phyloP scores from a whole-genome alignment of 805 yeast species.

The Torulaspora maleeae region DNA sequence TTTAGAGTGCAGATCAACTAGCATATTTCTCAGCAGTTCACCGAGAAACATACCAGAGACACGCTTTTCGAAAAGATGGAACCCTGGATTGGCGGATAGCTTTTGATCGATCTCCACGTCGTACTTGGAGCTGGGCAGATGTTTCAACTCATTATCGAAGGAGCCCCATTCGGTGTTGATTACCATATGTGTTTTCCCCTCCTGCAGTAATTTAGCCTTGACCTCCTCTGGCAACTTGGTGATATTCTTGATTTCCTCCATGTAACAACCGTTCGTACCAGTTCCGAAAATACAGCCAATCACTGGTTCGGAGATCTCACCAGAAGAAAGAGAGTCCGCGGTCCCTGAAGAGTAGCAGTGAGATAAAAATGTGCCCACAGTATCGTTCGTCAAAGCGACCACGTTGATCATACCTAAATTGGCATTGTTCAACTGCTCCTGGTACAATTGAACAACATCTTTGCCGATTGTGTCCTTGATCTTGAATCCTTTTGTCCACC shows the following conservation, averaged over 20 bases:
- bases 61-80: slow-evolving; percentile 88
- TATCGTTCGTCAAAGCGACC: slow-evolving; percentile 90
- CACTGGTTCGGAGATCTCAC: slow-evolving; percentile 67
- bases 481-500: slow-evolving; percentile 97
- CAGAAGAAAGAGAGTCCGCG: slow-evolving; percentile 42
- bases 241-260: slow-evolving; percentile 69
- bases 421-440: slow-evolving; percentile 56
- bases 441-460: slow-evolving; percentile 74
- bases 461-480: slow-evolving; percentile 79
- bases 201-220: slow-evolving; percentile 36
- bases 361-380: slow-evolving; percentile 88
- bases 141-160: slow-evolving; percentile 75
- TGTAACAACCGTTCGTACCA: slow-evolving; percentile 95
- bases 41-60: slow-evolving; percentile 92
- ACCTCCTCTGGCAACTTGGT: slow-evolving; percentile 59
- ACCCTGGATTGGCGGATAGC: slow-evolving; percentile 74
- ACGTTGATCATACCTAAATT: slow-evolving; percentile 58
- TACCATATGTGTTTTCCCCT: slow-evolving; percentile 67
- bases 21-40: slow-evolving; percentile 71
- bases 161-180: slow-evolving; percentile 98
- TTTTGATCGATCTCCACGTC: slow-evolving; percentile 65
- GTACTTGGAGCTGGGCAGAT: slow-evolving; percentile 73
- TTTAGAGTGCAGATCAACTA: slow-evolving; percentile 61
- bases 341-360: slow-evolving; percentile 67
- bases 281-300: slow-evolving; percentile 95